Conservation (phyloP, 176 grass and related monocot species). For the Musa acuminata region DNA sequence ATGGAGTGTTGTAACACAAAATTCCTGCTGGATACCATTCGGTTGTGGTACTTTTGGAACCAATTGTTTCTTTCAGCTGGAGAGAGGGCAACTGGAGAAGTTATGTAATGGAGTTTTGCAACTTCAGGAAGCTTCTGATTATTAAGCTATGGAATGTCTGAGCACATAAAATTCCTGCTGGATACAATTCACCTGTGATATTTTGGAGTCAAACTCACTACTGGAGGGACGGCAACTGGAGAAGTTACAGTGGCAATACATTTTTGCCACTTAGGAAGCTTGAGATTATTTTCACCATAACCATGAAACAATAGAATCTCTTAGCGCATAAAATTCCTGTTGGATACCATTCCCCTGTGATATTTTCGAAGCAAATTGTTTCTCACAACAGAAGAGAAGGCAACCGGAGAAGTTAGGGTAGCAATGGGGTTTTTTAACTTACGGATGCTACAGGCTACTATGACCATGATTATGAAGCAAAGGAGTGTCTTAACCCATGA, state of each 20-base stretch:
- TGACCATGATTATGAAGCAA: not conserved
- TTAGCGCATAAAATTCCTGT: not conserved
- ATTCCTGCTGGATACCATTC: not conserved
- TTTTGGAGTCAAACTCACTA: no score
- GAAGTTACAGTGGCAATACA: no score
- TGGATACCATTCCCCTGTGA: not conserved
- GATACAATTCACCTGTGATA: no score
- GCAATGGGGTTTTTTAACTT: no score
- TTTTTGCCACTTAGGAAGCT: no score
- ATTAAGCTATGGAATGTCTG: not conserved
- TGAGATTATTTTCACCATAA: not conserved
- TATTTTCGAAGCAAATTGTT: not conserved
- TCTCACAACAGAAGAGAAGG: no score
- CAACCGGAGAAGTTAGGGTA: no score
- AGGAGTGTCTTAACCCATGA: not conserved
- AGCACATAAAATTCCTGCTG: not conserved
- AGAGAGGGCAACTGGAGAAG: no score
- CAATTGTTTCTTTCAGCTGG: no score
- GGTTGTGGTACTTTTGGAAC: not conserved
- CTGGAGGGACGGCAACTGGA: no score
- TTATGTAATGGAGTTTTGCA: no score
- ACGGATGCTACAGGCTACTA: no score
- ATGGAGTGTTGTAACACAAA: not conserved
- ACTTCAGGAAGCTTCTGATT: not conserved
- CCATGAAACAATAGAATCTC: not conserved